Conservation (phyloP, 148 eudicot species). For the Dianthus caryophyllus region DNA sequence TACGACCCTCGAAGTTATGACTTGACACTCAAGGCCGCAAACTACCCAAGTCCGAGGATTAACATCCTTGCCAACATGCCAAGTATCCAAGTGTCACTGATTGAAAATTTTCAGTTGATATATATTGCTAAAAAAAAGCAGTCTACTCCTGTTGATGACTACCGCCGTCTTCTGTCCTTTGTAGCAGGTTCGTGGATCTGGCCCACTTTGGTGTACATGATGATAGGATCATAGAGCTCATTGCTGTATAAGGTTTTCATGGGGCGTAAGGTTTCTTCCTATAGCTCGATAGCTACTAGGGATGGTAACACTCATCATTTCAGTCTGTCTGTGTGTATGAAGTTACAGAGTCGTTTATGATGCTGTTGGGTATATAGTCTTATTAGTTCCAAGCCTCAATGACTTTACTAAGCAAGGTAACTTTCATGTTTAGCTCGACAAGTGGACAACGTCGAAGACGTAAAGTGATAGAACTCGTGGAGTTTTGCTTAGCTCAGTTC, state of each 20-base stretch:
- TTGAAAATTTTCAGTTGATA: not conserved
- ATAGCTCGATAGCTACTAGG: not conserved
- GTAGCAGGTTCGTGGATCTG: not conserved
- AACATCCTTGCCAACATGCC: not conserved
- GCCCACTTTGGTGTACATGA: not conserved
- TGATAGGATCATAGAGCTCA: constrained; percentile 11
- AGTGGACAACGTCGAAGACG: too few relatives aligned
- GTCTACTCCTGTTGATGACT: not conserved
- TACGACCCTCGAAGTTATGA: not conserved
- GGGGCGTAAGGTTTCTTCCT: not conserved
- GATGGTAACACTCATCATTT: too few relatives aligned
- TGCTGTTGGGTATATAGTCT: too few relatives aligned
- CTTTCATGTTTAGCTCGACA: too few relatives aligned
- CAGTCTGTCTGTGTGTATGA: too few relatives aligned
- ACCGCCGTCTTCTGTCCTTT: not conserved
- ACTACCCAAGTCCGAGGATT: not conserved
- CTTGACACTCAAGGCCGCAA: not conserved
- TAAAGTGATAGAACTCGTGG: too few relatives aligned
- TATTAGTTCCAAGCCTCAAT: too few relatives aligned
- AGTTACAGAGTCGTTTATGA: too few relatives aligned
- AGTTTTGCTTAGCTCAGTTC: too few relatives aligned
- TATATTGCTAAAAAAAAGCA: not conserved
- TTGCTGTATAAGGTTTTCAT: constrained; percentile 4
- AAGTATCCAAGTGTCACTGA: not conserved
- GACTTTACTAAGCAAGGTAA: too few relatives aligned